Conservation (phyloP, 768 basidiomycete genomes). For the Mycena pura region DNA sequence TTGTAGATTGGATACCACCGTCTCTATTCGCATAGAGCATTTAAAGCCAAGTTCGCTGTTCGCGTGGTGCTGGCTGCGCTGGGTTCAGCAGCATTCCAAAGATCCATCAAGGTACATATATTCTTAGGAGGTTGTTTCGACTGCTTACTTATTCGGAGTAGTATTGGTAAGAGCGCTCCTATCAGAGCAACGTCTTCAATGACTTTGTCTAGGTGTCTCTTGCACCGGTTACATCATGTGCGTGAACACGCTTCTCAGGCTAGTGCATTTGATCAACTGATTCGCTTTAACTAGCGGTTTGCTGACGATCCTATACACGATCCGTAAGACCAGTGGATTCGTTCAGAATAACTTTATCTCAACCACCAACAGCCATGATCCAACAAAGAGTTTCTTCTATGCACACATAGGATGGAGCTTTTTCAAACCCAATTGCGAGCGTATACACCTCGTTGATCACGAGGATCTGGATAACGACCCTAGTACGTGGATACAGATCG, state of each 20-base stretch:
- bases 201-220: slow-evolving; percentile 55
- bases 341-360: neutral
- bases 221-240: slow-evolving; percentile 79
- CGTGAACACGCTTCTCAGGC: slow-evolving; percentile 27
- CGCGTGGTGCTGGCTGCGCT: slow-evolving; percentile 64
- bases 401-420: slow-evolving; percentile 90
- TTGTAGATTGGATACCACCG: slow-evolving; percentile 76
- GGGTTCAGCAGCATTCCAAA: slow-evolving; percentile 78
- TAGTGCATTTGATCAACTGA: neutral
- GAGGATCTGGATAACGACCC: slow-evolving; percentile 73
- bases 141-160: slow-evolving; percentile 22
- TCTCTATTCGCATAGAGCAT: slow-evolving; percentile 75
- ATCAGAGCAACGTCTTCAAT: neutral
- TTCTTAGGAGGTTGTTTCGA: too few species aligned
- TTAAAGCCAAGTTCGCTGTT: slow-evolving; percentile 60
- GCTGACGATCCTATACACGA: slow-evolving; percentile 73
- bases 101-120: slow-evolving; percentile 69
- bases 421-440: slow-evolving; percentile 69
- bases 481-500: slow-evolving; percentile 46
- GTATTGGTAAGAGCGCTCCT: slow-evolving; percentile 48
- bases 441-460: slow-evolving; percentile 66
- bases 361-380: slow-evolving; percentile 59
- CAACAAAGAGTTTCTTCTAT: slow-evolving; percentile 72
- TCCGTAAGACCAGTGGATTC: slow-evolving; percentile 52
- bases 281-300: slow-evolving; percentile 53